These are phyloP conservation scores for Priceomyces castillae DNA, from an alignment of 805 yeast species.

Conservation along the genomic window DNA sequence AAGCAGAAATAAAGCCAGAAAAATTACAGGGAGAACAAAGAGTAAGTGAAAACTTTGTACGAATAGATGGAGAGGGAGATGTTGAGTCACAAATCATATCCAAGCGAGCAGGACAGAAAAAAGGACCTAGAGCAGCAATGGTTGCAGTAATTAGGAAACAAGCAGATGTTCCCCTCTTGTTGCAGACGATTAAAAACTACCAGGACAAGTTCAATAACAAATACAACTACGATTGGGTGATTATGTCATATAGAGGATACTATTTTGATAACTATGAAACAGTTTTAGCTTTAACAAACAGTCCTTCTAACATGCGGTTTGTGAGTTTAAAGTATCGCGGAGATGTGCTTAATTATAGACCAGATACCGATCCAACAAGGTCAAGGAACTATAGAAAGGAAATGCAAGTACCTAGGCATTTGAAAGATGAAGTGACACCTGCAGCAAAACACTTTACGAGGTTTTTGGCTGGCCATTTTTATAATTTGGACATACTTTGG, in stretches of 20 bases:
- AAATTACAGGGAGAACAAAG: too few relatives aligned
- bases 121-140: constrained; percentile 9
- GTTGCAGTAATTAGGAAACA: constrained; percentile 5
- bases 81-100: background rate
- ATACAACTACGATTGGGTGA: constrained; percentile 26
- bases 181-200: constrained; percentile 10
- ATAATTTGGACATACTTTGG: constrained; percentile 17
- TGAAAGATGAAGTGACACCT: constrained; percentile 29
- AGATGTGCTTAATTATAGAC: constrained; percentile 18
- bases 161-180: constrained; percentile 7
- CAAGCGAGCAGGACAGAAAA: background rate
- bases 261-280: constrained; percentile 13
- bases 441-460: constrained; percentile 21
- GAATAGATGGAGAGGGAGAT: background rate
- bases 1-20: too few relatives aligned
- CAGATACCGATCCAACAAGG: constrained; percentile 16
- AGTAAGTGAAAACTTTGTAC: background rate
- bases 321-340: constrained; percentile 12
- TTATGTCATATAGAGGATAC: constrained; percentile 17
- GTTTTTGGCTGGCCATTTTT: constrained; percentile 20
- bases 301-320: constrained; percentile 16
- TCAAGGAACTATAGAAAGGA: constrained; percentile 26
- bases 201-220: constrained; percentile 22
- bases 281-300: constrained; percentile 13
- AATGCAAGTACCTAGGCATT: constrained; percentile 17